A percentile compares a stretch with the other conserved stretches of the same genome.
Evolutionary conservation across 345 rosid genomes (phyloP).

Genomic region (Hibiscus trionum): DNA sequence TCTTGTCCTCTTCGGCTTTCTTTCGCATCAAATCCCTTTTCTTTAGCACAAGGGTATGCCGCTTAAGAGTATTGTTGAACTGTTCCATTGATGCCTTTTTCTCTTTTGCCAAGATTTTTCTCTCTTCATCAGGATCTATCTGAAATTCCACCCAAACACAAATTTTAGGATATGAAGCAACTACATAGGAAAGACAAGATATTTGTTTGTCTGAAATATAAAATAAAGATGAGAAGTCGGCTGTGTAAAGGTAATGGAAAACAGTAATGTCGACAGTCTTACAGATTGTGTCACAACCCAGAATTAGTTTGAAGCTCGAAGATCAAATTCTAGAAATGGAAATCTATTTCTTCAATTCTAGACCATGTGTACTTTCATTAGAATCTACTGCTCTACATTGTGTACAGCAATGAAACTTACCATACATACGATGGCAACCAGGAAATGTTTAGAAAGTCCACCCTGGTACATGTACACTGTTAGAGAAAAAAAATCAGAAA

Average conservation of each 20-base stretch:
- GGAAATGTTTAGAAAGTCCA: conserved; percentile 3
- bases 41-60: conserved; percentile 77
- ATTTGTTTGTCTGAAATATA: not conserved
- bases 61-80: conserved; percentile 51
- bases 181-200: not conserved
- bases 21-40: conserved; percentile 87
- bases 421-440: not conserved
- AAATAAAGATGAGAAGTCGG: not conserved
- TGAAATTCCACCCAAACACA: conserved; percentile 18
- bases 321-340: not conserved
- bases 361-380: not conserved
- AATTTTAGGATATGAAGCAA: not conserved
- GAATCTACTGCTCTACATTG: not conserved
- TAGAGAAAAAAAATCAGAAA: not conserved
- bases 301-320: not conserved
- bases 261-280: not conserved
- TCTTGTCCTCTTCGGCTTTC: conserved; percentile 72
- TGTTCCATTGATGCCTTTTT: conserved; percentile 70
- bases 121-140: conserved; percentile 92
- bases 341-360: not conserved
- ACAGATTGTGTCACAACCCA: not conserved
- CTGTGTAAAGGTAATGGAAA: not conserved
- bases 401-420: not conserved
- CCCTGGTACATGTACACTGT: not conserved
- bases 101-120: conserved; percentile 67